Base-by-base conservation (phyloP, 169 alveolate species). In the Cryptosporidium bovis region DNA sequence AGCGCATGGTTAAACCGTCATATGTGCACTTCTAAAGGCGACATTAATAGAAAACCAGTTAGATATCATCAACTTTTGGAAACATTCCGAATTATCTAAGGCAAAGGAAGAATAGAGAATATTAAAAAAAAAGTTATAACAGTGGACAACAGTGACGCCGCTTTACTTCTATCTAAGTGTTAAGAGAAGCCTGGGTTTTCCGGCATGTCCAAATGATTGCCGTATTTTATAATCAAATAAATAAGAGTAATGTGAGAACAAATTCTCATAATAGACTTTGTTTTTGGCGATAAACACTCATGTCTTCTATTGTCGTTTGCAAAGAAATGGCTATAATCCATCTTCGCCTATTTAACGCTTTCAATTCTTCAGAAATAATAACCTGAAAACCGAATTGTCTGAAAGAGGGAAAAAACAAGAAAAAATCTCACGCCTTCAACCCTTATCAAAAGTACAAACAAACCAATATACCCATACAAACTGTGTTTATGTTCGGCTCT, bases 121-220 rank as follows among this genome's bases (percentile, higher is more conserved):
- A 24, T 40, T 8, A 40, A 40, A 40, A 40, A 40, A 40, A 40
- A 40, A 40, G 48, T 40, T 40, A 40, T 40, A 40, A 6, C 4
- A 3, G 2, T 6, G 46, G 6, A 36, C 46, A 36, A 36, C 46
- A n/a, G 27, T 40, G 10, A 40, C 4, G 48, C 10, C 10, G 13
- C 64, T 5, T 12, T 5, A 53, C 4, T 27, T 20, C 0, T 53
- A 53, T 3, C 66, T 2, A 29, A 3, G 16, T 24, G 18, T 77
- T 44, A 77, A 16, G 85, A 56, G 27, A n/a, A 77, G 46, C 44
- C 27, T 33, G 69, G 71, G 62, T 77, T 69, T 44, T 69, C 85
- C 12, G 85, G 85, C 85, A 77, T 77, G 10, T 77, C 85, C 20
- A 77, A 34, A 16, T 31, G 27, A 44, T 16, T 24, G 13, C 85